Evolutionary conservation across 306 rosid genomes (phyloP).

Genomic region (Sicyos edulis): DNA sequence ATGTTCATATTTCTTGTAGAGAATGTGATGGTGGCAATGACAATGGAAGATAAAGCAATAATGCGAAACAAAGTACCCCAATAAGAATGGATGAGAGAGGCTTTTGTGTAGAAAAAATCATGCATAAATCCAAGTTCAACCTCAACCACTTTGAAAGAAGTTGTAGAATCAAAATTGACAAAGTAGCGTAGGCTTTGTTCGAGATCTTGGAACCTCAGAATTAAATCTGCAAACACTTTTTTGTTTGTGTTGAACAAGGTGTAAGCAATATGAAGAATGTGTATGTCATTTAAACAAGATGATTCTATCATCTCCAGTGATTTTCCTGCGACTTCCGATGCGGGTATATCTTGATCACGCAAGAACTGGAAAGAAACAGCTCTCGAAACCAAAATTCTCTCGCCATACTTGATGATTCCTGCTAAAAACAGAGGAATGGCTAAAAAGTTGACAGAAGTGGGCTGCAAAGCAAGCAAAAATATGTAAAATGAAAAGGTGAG

Average conservation of each 20-base stretch:
- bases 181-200: slow-evolving; percentile 26
- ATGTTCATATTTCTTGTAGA: background rate
- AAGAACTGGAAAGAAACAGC: background rate
- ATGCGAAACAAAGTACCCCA: slow-evolving; percentile 8
- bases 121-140: too few relatives aligned
- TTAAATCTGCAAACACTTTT: slow-evolving; percentile 39
- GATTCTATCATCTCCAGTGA: too few relatives aligned
- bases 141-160: too few relatives aligned
- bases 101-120: slow-evolving; percentile 35
- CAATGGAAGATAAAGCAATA: background rate
- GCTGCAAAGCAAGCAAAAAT: too few relatives aligned
- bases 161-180: background rate
- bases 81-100: slow-evolving; percentile 18
- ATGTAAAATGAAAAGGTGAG: too few relatives aligned
- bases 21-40: background rate
- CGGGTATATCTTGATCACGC: background rate
- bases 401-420: background rate
- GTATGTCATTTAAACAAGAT: too few relatives aligned
- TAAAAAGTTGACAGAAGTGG: background rate
- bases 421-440: background rate
- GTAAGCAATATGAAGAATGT: slow-evolving; percentile 12
- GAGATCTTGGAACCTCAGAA: slow-evolving; percentile 31
- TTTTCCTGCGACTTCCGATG: too few relatives aligned
- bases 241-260: slow-evolving; percentile 24
- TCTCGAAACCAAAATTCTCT: background rate